Conservation (phyloP, 192 early-diverging fungal species). For the Umbelopsis sp. region DNA sequence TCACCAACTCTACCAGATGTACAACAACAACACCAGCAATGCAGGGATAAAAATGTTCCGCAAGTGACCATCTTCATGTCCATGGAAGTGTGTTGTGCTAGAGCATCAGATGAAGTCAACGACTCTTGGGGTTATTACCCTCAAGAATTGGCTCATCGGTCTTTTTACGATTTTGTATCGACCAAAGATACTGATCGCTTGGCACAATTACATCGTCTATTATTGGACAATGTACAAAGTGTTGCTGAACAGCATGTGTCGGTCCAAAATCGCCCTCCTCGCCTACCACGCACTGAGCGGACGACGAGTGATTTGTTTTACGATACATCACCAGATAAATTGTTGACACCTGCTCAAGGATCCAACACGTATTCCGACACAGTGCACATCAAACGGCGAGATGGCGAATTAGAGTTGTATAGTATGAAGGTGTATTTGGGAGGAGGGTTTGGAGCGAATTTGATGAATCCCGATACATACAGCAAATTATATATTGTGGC, state of each 20-base stretch:
- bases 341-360: conserved; percentile 42
- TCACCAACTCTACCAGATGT: conserved; percentile 35
- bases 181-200: conserved; percentile 47
- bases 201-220: conserved; percentile 37
- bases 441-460: conserved; percentile 60
- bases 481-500: conserved; percentile 57
- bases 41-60: conserved; percentile 23
- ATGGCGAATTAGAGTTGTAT: conserved; percentile 50
- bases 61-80: conserved; percentile 49
- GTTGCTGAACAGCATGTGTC: conserved; percentile 16
- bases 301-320: conserved; percentile 40
- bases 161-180: conserved; percentile 52
- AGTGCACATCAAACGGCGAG: conserved; percentile 46
- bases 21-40: background rate
- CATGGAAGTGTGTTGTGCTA: conserved; percentile 54
- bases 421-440: conserved; percentile 56
- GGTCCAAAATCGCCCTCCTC: conserved; percentile 15
- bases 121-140: conserved; percentile 58
- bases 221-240: conserved; percentile 44
- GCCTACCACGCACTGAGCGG: conserved; percentile 25
- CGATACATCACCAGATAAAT: conserved; percentile 38
- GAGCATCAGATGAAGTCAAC: conserved; percentile 53
- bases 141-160: conserved; percentile 54
- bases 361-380: conserved; percentile 52
- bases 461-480: conserved; percentile 43